Base-by-base conservation (phyloP, 371 early-diverging fungal genomes). In the Mucor circinelloides region DNA sequence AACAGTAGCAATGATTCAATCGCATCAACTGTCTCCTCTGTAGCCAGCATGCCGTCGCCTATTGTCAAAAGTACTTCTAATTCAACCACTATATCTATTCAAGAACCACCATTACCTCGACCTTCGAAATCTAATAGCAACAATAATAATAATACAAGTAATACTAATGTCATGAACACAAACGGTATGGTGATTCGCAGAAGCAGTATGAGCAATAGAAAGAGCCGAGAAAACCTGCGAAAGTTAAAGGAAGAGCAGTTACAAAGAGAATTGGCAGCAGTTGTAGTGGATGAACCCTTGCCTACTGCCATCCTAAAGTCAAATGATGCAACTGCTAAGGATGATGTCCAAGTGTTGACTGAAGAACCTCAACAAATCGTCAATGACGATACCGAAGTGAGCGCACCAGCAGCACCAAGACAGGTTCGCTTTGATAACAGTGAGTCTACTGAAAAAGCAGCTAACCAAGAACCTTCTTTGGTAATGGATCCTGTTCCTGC, bases 221-320 rank as follows among this genome's bases (percentile, higher is more conserved):
- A 78, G 58, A 81, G 81, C 48, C 67, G 81, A 1, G 78, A 81
- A 30, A 78, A 69, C 27, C 40, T 81, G 12, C 73, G 78, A 7
- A 72, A 60, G 40, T 19, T 38, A 15, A 69, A 55, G 23, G 65
- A 65, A 60, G 65, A 69, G 56, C 38, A 58, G 9, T 15, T 21
- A 19, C 30, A 58, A 7, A 55, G 56, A 10, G 23, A 17, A 9
- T 28, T 25, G 23, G 25, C 36, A 2, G 30, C 25, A 0, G 19
- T 19, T 1, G 31, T 32, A 1, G 44, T 64, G 19, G 65, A 69
- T 15, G 60, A 55, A 3, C 70, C 70, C 4, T 15, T 64, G 56
- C 65, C 57, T 21, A 17, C 52, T 0, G 17, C 28, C 9, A 31
- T 52, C 10, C 1, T 52, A 5, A 52, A 23, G 27, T 52, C 15